These are phyloP conservation scores for Hypholoma fasciculare DNA, from an alignment of 768 basidiomycete genomes.

Conservation along the genomic window DNA sequence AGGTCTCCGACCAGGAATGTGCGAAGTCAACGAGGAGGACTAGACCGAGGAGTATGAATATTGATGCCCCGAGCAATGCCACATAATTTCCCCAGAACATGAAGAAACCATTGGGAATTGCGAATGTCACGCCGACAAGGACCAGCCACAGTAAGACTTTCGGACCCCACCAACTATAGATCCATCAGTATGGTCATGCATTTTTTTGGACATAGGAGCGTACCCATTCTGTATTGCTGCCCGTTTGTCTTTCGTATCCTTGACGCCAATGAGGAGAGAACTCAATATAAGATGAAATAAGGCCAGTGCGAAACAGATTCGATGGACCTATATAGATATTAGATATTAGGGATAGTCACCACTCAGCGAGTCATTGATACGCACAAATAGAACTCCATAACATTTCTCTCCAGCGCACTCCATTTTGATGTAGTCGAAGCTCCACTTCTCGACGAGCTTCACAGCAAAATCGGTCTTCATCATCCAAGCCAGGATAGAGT, in stretches of 20 bases:
- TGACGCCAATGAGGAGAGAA: constrained; percentile 78
- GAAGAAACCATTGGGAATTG: constrained; percentile 97
- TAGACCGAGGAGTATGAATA: constrained; percentile 96
- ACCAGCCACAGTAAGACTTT: constrained; percentile 90
- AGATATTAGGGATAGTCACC: background rate
- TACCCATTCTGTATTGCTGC: constrained; percentile 98
- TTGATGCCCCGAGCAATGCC: constrained; percentile 85
- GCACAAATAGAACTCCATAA: constrained; percentile 92
- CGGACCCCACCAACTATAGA: constrained; percentile 93
- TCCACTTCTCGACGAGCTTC: constrained; percentile 86
- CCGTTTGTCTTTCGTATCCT: constrained; percentile 88
- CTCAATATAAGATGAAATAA: constrained; percentile 87
- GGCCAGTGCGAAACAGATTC: constrained; percentile 93
- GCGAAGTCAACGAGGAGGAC: constrained; percentile 98
- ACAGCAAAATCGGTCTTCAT: constrained; percentile 92
- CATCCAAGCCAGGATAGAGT: constrained; percentile 95
- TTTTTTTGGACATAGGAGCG: constrained; percentile 14
- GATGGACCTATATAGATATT: constrained; percentile 65
- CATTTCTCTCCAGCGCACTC: constrained; percentile 91
- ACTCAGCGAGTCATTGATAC: constrained; percentile 23
- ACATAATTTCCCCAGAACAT: constrained; percentile 98
- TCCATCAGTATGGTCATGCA: background rate
- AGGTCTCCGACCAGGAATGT: constrained; percentile 97
- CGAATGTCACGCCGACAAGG: constrained; percentile 80
- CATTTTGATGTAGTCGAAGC: constrained; percentile 98